phyloP scores from a whole-genome alignment of 495 filamentous ascomycete genomes.

The Neurospora sp. region DNA sequence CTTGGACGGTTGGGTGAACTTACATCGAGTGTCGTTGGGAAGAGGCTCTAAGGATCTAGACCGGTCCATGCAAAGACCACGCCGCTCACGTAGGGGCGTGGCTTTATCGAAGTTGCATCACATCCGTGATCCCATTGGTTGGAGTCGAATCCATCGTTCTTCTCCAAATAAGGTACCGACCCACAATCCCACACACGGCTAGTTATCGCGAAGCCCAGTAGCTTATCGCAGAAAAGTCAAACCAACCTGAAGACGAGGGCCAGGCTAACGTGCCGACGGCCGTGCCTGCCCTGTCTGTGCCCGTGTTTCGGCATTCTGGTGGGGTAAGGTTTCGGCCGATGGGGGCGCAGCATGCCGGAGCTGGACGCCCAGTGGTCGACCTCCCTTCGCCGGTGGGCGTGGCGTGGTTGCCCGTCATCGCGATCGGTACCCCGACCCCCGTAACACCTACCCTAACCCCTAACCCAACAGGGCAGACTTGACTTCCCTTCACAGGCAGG shows the following conservation, averaged over 20 bases:
- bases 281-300: background rate
- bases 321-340: background rate
- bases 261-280: background rate
- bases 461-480: background rate
- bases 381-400: background rate
- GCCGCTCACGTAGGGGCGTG: background rate
- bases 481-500: background rate
- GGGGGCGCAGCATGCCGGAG: background rate
- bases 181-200: background rate
- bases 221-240: background rate
- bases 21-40: background rate
- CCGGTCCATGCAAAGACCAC: background rate
- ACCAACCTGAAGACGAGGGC: background rate
- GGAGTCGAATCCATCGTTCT: background rate
- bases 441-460: background rate
- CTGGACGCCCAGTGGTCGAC: background rate
- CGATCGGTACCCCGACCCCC: background rate
- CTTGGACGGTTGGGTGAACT: background rate
- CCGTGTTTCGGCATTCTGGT: background rate
- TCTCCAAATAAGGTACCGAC: background rate
- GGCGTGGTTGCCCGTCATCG: background rate
- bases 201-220: background rate
- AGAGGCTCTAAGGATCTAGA: background rate
- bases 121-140: background rate
- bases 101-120: background rate